Evolutionary conservation across 2,329 filamentous ascomycete species (phyloP).

Genomic region (Shiraia sp.): DNA sequence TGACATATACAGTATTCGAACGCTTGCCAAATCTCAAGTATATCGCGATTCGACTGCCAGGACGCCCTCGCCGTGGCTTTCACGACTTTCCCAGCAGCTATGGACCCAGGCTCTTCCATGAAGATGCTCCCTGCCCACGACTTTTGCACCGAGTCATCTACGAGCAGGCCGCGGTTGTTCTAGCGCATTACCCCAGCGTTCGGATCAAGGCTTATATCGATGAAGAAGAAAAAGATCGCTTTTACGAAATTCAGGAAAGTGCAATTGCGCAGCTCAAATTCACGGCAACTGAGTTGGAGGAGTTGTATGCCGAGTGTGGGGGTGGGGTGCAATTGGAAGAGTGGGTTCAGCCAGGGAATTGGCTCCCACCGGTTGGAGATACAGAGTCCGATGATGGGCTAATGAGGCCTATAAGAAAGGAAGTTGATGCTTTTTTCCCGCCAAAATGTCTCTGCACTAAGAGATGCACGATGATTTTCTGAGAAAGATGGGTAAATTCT

Average conservation of each 20-base stretch:
- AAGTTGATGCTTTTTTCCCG: constrained; percentile 13
- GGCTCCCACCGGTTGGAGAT: background rate
- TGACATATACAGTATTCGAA: constrained; percentile 24
- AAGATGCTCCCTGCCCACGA: constrained; percentile 23
- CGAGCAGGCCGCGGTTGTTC: constrained; percentile 20
- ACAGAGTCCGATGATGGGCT: background rate
- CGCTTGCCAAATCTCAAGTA: constrained; percentile 24
- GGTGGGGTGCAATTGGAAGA: constrained; percentile 21
- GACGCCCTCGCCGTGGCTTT: constrained; percentile 2
- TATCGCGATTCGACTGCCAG: constrained; percentile 23
- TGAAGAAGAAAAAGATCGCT: constrained; percentile 15
- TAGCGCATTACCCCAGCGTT: constrained; percentile 13
- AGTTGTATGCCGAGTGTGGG: constrained; percentile 18
- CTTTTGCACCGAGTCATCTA: constrained; percentile 29
- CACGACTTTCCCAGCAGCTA: constrained; percentile 1
- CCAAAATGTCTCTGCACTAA: constrained; percentile 17
- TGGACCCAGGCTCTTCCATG: constrained; percentile 23
- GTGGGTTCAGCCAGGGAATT: constrained; percentile 1
- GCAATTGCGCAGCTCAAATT: constrained; percentile 8
- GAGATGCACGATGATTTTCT: constrained; percentile 3
- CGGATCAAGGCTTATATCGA: constrained; percentile 25
- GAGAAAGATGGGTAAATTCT: background rate
- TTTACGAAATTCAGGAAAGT: constrained; percentile 1
- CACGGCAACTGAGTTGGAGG: constrained; percentile 10
- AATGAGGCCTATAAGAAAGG: background rate